Evolutionary conservation across 805 yeast species (phyloP).

Genomic region (Starmerella riodocensis): DNA sequence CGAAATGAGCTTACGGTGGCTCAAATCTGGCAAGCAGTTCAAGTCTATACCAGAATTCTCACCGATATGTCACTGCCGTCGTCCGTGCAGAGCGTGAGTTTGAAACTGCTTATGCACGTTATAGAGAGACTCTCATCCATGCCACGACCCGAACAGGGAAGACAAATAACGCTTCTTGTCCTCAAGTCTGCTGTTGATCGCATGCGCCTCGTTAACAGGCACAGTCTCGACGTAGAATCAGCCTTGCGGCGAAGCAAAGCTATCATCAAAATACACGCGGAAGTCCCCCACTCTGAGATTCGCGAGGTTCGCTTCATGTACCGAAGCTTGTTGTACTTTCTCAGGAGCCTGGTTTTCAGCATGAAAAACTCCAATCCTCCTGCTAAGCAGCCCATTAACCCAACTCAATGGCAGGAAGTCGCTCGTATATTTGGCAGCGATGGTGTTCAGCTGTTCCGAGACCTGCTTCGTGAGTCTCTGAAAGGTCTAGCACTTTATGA

Average conservation of each 20-base stretch:
- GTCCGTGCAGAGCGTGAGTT: slow-evolving; percentile 93
- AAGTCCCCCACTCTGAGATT: slow-evolving; percentile 45
- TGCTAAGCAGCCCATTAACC: slow-evolving; percentile 38
- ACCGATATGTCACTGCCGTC: slow-evolving; percentile 72
- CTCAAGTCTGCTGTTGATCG: slow-evolving; percentile 79
- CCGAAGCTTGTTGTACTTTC: slow-evolving; percentile 76
- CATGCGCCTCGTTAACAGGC: slow-evolving; percentile 55
- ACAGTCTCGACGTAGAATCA: slow-evolving; percentile 15
- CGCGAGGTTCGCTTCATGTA: slow-evolving; percentile 81
- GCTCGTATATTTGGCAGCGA: slow-evolving; percentile 76
- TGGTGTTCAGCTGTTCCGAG: slow-evolving; percentile 64
- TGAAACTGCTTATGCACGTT: slow-evolving; percentile 71
- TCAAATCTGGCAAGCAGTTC: slow-evolving; percentile 79
- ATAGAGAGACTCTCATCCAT: slow-evolving; percentile 78
- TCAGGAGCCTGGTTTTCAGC: slow-evolving; percentile 81
- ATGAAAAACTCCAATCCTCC: slow-evolving; percentile 82
- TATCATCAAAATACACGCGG: slow-evolving; percentile 40
- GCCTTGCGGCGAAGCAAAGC: slow-evolving; percentile 31
- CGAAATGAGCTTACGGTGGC: slow-evolving; percentile 67
- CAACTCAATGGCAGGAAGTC: slow-evolving; percentile 58
- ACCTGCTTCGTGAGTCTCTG: slow-evolving; percentile 72
- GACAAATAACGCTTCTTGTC: slow-evolving; percentile 73
- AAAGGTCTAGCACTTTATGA: slow-evolving; percentile 69
- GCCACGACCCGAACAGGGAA: slow-evolving; percentile 66
- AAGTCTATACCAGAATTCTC: slow-evolving; percentile 63